phyloP scores from a whole-genome alignment of 768 basidiomycete species.

The Lentinula raphanica region DNA sequence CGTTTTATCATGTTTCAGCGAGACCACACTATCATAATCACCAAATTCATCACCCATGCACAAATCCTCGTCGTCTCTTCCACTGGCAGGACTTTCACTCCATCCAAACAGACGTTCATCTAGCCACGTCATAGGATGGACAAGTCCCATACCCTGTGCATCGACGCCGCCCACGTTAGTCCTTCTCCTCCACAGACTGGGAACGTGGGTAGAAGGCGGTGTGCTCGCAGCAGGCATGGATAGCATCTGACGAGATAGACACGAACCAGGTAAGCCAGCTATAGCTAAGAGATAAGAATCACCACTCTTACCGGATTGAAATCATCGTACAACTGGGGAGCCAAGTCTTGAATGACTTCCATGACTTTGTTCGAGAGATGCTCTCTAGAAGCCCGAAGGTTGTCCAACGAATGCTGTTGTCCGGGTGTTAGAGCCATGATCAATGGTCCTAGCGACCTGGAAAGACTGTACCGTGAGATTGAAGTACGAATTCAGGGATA shows the following conservation, averaged over 20 bases:
- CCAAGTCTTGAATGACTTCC: slow-evolving; percentile 80
- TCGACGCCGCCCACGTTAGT: slow-evolving; percentile 76
- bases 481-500: no score
- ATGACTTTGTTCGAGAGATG: slow-evolving; percentile 80
- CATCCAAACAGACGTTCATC: slow-evolving; percentile 93
- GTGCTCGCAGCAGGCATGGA: slow-evolving; percentile 82
- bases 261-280: neutral
- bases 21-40: slow-evolving; percentile 85
- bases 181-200: slow-evolving; percentile 75
- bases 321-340: slow-evolving; percentile 80
- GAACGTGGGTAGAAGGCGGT: slow-evolving; percentile 69
- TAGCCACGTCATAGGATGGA: slow-evolving; percentile 92
- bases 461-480: no score
- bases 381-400: slow-evolving; percentile 66
- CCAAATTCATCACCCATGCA: slow-evolving; percentile 56
- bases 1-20: neutral
- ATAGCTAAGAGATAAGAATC: slow-evolving; percentile 7
- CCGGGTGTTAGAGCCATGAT: slow-evolving; percentile 84
- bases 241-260: slow-evolving; percentile 56
- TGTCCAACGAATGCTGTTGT: slow-evolving; percentile 74
- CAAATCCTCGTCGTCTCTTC: neutral
- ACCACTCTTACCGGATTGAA: slow-evolving; percentile 61
- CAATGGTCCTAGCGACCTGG: slow-evolving; percentile 83
- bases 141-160: slow-evolving; percentile 76
- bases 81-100: slow-evolving; percentile 73